These are phyloP conservation scores for Trichoderma afroharzianum DNA, from an alignment of 2,329 filamentous ascomycete species.

Conservation along the genomic window DNA sequence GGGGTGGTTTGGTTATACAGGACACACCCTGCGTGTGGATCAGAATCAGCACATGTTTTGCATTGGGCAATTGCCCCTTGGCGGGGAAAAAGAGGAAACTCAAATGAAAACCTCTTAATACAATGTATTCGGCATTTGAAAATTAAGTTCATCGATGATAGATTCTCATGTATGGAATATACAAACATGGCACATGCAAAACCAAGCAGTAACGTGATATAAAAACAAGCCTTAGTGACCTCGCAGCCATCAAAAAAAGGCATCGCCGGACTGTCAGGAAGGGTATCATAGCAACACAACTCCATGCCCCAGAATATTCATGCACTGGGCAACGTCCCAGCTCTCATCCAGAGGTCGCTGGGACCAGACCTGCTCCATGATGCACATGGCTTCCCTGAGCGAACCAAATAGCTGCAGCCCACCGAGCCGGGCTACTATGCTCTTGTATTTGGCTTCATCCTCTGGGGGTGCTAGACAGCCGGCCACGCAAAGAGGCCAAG, in stretches of 20 bases:
- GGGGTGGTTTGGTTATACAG: not conserved
- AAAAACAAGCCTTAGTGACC: not conserved
- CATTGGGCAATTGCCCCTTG: not conserved
- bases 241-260: not conserved
- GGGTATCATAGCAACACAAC: slow-evolving; percentile 38
- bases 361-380: slow-evolving; percentile 48
- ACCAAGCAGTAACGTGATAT: not conserved
- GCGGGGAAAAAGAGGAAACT: not conserved
- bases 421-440: slow-evolving; percentile 40
- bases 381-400: slow-evolving; percentile 39
- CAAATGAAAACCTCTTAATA: not conserved
- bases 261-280: not conserved
- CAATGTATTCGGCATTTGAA: not conserved
- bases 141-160: not conserved
- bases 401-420: slow-evolving; percentile 45
- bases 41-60: not conserved
- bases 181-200: not conserved
- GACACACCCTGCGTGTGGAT: not conserved
- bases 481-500: slow-evolving; percentile 41
- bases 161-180: not conserved
- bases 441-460: slow-evolving; percentile 42
- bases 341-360: slow-evolving; percentile 36
- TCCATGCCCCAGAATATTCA: slow-evolving; percentile 39
- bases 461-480: slow-evolving; percentile 39
- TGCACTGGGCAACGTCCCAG: slow-evolving; percentile 44